Conservation (phyloP, 1,284 basidiomycete genomes). For the Leucoagaricus sp. region DNA sequence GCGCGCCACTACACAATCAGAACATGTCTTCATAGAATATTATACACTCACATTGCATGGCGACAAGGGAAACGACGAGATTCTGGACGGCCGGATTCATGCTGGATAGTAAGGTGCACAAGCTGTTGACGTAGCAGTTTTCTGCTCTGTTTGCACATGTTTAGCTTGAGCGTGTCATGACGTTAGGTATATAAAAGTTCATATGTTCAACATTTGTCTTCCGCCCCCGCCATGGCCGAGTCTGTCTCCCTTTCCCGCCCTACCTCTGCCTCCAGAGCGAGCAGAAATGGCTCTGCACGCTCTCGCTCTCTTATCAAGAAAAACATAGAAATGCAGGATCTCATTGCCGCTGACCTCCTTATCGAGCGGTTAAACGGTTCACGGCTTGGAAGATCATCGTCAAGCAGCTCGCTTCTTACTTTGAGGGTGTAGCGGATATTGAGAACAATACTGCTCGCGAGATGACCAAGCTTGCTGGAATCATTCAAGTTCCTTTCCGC, state of each 20-base stretch:
- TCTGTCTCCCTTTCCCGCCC: slow-evolving; percentile 54
- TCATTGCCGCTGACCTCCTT: slow-evolving; percentile 93
- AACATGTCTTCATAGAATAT: neutral
- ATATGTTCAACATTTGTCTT: neutral
- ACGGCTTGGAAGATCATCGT: slow-evolving; percentile 95
- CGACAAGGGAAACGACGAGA: slow-evolving; percentile 84
- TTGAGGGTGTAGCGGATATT: slow-evolving; percentile 87
- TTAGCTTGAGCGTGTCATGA: neutral
- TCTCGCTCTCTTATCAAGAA: slow-evolving; percentile 89
- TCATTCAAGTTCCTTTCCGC: slow-evolving; percentile 97
- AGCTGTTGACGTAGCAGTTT: slow-evolving; percentile 16
- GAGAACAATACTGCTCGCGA: slow-evolving; percentile 95
- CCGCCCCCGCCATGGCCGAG: neutral
- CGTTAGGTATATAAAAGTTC: slow-evolving; percentile 2
- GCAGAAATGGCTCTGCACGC: slow-evolving; percentile 67
- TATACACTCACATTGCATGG: slow-evolving; percentile 75
- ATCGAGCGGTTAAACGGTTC: slow-evolving; percentile 97
- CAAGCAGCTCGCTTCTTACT: slow-evolving; percentile 87
- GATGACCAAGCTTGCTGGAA: slow-evolving; percentile 93
- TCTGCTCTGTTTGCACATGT: slow-evolving; percentile 9
- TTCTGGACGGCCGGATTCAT: slow-evolving; percentile 66
- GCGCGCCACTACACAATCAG: slow-evolving; percentile 68
- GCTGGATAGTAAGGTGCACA: slow-evolving; percentile 18
- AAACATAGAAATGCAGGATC: slow-evolving; percentile 86
- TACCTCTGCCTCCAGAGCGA: slow-evolving; percentile 68